Evolutionary conservation across 2,329 filamentous ascomycete genomes (phyloP).

Genomic region (Hypoxylon sp.): DNA sequence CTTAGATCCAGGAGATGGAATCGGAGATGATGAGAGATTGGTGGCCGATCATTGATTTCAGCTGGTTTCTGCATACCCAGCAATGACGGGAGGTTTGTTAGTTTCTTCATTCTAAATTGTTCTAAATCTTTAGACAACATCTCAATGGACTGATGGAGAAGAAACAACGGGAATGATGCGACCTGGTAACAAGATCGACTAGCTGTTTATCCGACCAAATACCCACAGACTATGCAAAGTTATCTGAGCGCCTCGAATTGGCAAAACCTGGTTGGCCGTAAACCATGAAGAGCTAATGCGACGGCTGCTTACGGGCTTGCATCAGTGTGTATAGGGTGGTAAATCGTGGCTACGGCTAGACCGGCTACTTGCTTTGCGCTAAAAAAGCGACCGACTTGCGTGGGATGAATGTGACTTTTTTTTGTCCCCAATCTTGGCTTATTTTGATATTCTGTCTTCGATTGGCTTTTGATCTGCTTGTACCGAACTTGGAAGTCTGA

Average conservation of each 20-base stretch:
- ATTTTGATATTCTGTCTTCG: conserved; percentile 21
- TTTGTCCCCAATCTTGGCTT: conserved; percentile 30
- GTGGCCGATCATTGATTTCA: conserved; percentile 33
- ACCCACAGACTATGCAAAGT: conserved; percentile 47
- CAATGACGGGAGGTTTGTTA: conserved; percentile 7
- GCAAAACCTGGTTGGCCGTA: conserved; percentile 41
- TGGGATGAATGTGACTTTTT: conserved; percentile 25
- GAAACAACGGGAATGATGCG: conserved; percentile 30
- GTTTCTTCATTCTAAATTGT: conserved; percentile 17
- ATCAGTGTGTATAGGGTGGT: conserved; percentile 28
- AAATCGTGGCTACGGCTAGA: conserved; percentile 44
- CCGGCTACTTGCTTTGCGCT: conserved; percentile 41
- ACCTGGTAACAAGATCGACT: conserved; percentile 40
- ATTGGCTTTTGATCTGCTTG: conserved; percentile 15
- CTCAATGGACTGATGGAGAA: conserved; percentile 30
- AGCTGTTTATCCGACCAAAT: conserved; percentile 47
- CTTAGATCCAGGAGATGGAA: conserved; percentile 25
- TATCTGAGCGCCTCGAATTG: conserved; percentile 45
- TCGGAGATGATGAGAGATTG: conserved; percentile 36
- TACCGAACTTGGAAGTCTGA: background rate
- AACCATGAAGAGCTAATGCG: conserved; percentile 40
- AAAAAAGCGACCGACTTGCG: conserved; percentile 30
- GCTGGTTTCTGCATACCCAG: conserved; percentile 25
- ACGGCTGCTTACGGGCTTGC: conserved; percentile 44
- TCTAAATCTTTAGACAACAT: conserved; percentile 17